These are phyloP conservation scores for Pyrus bretschneideri DNA, from an alignment of 306 rosid genomes.

Conservation along the genomic window DNA sequence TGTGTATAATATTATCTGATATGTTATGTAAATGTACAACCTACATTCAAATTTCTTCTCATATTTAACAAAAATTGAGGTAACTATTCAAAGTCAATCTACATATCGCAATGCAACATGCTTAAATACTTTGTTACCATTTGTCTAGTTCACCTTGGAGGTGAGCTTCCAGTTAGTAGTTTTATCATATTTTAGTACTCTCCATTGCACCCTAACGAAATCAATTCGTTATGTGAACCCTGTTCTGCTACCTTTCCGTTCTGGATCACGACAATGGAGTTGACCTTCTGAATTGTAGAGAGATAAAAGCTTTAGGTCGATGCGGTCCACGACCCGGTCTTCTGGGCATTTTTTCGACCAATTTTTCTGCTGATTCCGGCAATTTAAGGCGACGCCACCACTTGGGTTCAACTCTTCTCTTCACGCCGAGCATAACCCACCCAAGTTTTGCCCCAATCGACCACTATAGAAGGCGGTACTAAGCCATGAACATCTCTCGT, in stretches of 20 bases:
- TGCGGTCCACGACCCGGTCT: too few relatives aligned
- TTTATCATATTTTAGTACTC: constrained; percentile 48
- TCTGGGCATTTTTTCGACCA: too few relatives aligned
- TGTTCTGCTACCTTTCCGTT: constrained; percentile 66
- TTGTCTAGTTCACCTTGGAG: constrained; percentile 19
- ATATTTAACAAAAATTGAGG: constrained; percentile 1
- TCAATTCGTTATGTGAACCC: constrained; percentile 70
- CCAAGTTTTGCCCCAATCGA: too few relatives aligned
- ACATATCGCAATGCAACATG: background rate
- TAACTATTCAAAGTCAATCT: background rate
- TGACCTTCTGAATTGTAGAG: constrained; percentile 61
- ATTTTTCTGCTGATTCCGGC: too few relatives aligned
- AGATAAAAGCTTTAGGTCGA: too few relatives aligned
- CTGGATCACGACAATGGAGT: constrained; percentile 68
- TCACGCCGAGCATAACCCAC: too few relatives aligned
- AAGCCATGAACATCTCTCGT: too few relatives aligned
- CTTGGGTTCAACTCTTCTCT: too few relatives aligned
- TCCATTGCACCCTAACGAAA: constrained; percentile 48
- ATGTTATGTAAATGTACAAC: background rate
- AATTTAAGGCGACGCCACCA: too few relatives aligned
- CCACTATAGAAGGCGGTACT: too few relatives aligned
- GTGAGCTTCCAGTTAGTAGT: constrained; percentile 42
- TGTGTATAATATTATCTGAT: background rate
- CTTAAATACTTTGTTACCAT: background rate
- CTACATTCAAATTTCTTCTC: background rate